Conservation (phyloP, 2,329 filamentous ascomycete genomes). For the Pseudocercospora fijiensis region DNA sequence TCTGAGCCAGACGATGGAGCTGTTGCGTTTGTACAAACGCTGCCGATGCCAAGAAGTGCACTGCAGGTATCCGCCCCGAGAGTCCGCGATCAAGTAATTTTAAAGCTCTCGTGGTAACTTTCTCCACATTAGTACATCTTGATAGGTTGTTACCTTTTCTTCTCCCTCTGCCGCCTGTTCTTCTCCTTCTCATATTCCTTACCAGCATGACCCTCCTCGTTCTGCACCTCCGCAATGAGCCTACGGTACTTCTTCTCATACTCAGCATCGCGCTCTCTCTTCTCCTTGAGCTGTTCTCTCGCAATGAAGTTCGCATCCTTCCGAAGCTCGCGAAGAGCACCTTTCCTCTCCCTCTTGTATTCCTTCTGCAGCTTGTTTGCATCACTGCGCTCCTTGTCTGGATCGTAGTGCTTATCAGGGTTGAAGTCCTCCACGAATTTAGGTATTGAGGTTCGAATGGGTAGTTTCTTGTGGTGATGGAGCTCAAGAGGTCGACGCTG, state of each 20-base stretch:
- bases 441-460: conserved; percentile 84
- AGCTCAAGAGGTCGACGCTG: conserved; percentile 77
- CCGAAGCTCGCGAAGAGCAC: conserved; percentile 85
- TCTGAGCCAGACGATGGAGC: background rate
- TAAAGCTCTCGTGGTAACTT: too few relatives aligned
- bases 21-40: background rate
- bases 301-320: conserved; percentile 96
- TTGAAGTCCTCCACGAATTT: conserved; percentile 97
- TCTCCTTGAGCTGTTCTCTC: conserved; percentile 81
- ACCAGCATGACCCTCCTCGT: conserved; percentile 23
- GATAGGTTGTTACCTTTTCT: conserved; percentile 10
- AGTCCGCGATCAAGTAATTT: background rate
- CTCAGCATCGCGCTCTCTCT: conserved; percentile 87
- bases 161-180: conserved; percentile 24
- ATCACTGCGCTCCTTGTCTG: conserved; percentile 84
- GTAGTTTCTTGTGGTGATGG: conserved; percentile 82
- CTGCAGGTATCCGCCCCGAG: background rate
- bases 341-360: conserved; percentile 94
- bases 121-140: background rate
- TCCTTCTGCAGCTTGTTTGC: conserved; percentile 80
- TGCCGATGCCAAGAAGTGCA: background rate
- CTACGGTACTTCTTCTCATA: conserved; percentile 97
- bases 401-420: conserved; percentile 95
- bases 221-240: conserved; percentile 87
- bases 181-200: conserved; percentile 26